Percentiles rank a stretch among this genome's conserved stretches.
phyloP scores from a whole-genome alignment of 495 filamentous ascomycete genomes.

The Lineolata rhizophorae region DNA sequence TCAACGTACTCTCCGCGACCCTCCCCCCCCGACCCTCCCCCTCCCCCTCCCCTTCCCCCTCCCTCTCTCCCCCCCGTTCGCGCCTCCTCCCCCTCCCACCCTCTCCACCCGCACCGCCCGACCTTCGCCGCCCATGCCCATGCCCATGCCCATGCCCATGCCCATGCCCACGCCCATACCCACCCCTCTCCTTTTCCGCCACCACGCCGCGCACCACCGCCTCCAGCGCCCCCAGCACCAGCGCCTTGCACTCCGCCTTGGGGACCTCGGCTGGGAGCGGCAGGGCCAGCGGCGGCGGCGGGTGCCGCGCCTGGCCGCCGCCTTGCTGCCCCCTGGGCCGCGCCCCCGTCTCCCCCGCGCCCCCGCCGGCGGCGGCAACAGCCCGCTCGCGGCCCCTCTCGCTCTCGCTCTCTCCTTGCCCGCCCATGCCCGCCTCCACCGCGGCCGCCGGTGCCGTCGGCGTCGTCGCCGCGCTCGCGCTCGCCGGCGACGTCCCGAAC shows the following conservation, averaged over 20 bases:
- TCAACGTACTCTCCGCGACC: conserved; percentile 21
- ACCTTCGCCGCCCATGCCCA: too few species aligned
- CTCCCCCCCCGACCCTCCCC: conserved; percentile 12
- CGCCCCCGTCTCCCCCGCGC: background rate
- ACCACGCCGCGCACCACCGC: conserved; percentile 38
- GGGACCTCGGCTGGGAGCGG: conserved; percentile 23
- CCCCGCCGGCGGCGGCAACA: background rate
- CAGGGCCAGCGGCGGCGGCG: conserved; percentile 5
- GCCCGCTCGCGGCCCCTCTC: background rate
- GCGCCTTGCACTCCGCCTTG: conserved; percentile 34
- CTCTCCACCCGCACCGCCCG: too few species aligned
- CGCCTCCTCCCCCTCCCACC: too few species aligned
- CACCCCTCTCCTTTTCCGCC: conserved; percentile 27
- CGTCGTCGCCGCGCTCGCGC: too few species aligned
- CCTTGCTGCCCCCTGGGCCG: too few species aligned
- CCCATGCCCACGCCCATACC: too few species aligned
- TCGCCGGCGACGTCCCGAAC: conserved; percentile 9
- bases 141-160: conserved; percentile 13
- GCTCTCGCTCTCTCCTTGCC: background rate
- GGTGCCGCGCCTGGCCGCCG: too few species aligned
- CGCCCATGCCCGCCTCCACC: too few species aligned
- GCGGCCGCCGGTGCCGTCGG: too few species aligned
- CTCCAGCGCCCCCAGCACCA: conserved; percentile 41
- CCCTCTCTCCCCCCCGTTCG: conserved; percentile 15
- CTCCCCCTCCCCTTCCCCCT: conserved; percentile 10